These are phyloP conservation scores for Cordyceps pruinosa DNA, from an alignment of 2,329 filamentous ascomycete genomes.

Conservation along the genomic window DNA sequence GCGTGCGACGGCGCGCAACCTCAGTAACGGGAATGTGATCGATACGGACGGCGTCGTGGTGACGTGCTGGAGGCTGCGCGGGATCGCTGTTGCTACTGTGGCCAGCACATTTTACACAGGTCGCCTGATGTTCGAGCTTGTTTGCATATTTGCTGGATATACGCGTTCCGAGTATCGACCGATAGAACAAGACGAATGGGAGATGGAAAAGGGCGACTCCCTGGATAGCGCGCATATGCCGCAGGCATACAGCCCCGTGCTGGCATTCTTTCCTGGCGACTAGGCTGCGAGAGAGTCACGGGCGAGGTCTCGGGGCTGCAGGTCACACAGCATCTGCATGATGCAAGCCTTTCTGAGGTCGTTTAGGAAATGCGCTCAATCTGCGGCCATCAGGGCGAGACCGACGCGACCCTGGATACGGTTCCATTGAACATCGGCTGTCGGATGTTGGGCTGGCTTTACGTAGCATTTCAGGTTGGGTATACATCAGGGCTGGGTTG, in stretches of 20 bases:
- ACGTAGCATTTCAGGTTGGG: not conserved
- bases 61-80: constrained; percentile 1
- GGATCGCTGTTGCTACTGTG: not conserved
- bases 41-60: constrained; percentile 1
- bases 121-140: not conserved
- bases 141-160: not conserved
- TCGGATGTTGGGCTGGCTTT: not conserved
- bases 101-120: not conserved
- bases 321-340: not conserved
- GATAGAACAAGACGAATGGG: not conserved
- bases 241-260: constrained; percentile 23
- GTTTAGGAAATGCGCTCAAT: not conserved
- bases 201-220: constrained; percentile 14
- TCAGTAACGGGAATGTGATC: not conserved
- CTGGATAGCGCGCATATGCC: not conserved
- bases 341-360: not conserved
- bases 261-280: constrained; percentile 25
- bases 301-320: not conserved
- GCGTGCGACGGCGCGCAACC: not conserved
- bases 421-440: not conserved
- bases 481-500: not conserved
- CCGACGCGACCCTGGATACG: not conserved
- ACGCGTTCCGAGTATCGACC: not conserved
- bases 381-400: not conserved
- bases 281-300: not conserved